phyloP scores from a whole-genome alignment of 208 protist genomes.

The Leishmania mexicana region DNA sequence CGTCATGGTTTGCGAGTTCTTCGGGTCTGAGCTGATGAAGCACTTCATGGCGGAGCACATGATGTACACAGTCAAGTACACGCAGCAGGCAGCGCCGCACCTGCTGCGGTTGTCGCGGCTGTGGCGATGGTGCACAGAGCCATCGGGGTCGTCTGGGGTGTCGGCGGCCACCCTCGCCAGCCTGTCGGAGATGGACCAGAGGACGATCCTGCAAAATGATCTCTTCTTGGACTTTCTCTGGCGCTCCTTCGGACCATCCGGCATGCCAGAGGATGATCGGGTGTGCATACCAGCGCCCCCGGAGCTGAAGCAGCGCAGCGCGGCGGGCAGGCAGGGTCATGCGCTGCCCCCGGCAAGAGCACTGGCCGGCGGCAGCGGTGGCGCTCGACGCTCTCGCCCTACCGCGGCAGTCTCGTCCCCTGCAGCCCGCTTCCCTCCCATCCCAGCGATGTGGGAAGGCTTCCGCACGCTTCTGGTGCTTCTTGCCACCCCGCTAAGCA shows the following conservation, averaged over 20 bases:
- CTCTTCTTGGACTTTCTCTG: constrained; percentile 64
- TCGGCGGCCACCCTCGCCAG: constrained; percentile 12
- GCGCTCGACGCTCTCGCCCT: neutral
- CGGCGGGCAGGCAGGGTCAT: neutral
- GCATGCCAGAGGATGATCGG: constrained; percentile 50
- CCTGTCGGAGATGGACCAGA: constrained; percentile 26
- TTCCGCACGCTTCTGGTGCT: constrained; percentile 74
- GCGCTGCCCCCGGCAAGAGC: neutral
- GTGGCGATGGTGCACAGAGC: constrained; percentile 42
- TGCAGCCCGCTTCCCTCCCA: constrained; percentile 33
- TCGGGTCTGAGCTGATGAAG: constrained; percentile 44
- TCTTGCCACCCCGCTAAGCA: constrained; percentile 68
- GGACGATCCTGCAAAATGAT: constrained; percentile 32
- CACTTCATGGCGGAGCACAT: constrained; percentile 81
- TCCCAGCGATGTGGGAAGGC: constrained; percentile 64
- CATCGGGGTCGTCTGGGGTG: neutral
- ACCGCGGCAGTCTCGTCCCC: neutral
- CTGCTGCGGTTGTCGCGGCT: constrained; percentile 57
- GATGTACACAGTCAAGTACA: constrained; percentile 79
- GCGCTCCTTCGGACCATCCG: constrained; percentile 44
- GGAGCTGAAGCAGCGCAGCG: constrained; percentile 23
- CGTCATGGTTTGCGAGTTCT: constrained; percentile 43
- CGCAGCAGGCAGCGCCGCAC: constrained; percentile 51
- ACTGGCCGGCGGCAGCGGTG: constrained; percentile 1
- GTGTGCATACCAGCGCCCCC: constrained; percentile 32